Evolutionary conservation across 805 yeast species (phyloP).

Genomic region (Wickerhamomyces ciferrii): DNA sequence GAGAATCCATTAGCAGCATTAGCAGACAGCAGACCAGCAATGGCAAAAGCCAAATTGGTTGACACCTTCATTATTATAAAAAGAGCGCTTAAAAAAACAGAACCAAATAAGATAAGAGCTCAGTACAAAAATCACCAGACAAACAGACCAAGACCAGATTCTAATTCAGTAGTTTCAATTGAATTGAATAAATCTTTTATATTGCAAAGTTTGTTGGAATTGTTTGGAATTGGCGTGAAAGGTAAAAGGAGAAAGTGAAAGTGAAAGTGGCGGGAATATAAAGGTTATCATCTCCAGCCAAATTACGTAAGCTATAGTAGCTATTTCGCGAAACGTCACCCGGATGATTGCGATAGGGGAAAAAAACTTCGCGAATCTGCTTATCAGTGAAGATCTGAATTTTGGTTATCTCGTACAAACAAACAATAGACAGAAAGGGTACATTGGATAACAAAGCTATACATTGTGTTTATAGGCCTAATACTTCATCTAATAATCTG

Average conservation of each 20-base stretch:
- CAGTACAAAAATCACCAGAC: background rate
- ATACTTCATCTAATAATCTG: conserved; percentile 29
- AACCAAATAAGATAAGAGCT: background rate
- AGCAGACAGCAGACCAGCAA: conserved; percentile 11
- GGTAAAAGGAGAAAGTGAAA: background rate
- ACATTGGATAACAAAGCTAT: background rate
- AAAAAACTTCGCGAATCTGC: background rate
- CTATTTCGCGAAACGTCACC: background rate
- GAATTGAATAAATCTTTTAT: background rate
- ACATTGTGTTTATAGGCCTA: conserved; percentile 8
- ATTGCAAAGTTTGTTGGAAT: background rate
- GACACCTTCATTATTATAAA: conserved; percentile 7
- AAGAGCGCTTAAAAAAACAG: background rate
- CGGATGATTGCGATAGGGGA: background rate
- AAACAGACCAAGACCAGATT: too few species aligned
- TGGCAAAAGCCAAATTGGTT: conserved; percentile 6
- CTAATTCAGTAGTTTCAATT: too few species aligned
- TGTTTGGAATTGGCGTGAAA: background rate
- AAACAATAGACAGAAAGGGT: too few species aligned
- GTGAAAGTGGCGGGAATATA: background rate
- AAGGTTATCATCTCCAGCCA: background rate
- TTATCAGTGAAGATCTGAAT: background rate
- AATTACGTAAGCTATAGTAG: background rate
- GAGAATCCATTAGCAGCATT: conserved; percentile 19
- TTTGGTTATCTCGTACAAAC: background rate